Evolutionary conservation across 495 filamentous ascomycete species (phyloP).

Genomic region (Baudoinia panamericana): DNA sequence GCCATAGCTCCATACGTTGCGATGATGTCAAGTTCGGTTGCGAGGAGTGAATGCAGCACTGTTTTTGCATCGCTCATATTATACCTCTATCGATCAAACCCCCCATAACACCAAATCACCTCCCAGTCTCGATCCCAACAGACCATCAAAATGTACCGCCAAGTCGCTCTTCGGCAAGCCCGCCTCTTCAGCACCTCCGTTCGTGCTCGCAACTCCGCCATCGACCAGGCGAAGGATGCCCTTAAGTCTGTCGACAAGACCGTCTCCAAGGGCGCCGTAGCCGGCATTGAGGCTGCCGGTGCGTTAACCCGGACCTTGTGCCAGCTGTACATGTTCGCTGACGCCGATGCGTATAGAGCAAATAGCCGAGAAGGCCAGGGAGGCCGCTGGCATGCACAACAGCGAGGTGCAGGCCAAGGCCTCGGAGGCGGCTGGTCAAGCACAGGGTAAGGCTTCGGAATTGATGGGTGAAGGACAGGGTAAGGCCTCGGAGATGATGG

Average conservation of each 20-base stretch:
- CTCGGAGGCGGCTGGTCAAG: constrained; percentile 30
- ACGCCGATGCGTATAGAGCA: constrained; percentile 30
- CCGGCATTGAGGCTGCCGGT: constrained; percentile 47
- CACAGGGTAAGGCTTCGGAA: constrained; percentile 17
- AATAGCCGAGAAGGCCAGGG: constrained; percentile 31
- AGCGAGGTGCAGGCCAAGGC: constrained; percentile 33
- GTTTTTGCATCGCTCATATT: too few relatives aligned
- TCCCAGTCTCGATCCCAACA: neutral
- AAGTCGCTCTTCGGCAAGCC: constrained; percentile 23
- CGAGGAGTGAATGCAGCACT: too few relatives aligned
- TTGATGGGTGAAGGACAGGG: constrained; percentile 37
- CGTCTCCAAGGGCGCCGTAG: constrained; percentile 42
- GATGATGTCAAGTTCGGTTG: too few relatives aligned
- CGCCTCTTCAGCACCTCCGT: constrained; percentile 29
- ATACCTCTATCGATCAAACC: too few relatives aligned
- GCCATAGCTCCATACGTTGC: too few relatives aligned
- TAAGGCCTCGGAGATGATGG: constrained; percentile 31
- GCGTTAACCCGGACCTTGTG: neutral
- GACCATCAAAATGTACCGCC: constrained; percentile 21
- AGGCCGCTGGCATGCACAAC: constrained; percentile 23
- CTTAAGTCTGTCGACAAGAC: constrained; percentile 42
- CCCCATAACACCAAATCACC: neutral
- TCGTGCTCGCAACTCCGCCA: constrained; percentile 24
- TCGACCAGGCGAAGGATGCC: constrained; percentile 43
- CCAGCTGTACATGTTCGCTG: constrained; percentile 29